These are phyloP conservation scores for Candida sakaeoensis DNA, from an alignment of 805 yeast genomes.

Conservation along the genomic window DNA sequence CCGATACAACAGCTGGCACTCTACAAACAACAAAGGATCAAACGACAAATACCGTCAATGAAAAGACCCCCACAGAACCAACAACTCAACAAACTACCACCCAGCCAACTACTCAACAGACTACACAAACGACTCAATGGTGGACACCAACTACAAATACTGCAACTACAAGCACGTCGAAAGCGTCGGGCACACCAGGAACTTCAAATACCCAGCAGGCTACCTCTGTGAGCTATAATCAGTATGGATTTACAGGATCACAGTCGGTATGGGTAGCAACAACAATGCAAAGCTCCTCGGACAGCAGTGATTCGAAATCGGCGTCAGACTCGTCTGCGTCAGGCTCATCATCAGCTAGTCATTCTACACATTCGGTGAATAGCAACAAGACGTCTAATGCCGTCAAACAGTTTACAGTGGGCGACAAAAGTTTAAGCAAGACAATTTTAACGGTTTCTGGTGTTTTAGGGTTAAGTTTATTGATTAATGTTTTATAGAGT, in stretches of 20 bases:
- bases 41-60: not conserved
- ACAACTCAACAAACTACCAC: not conserved
- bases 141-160: constrained; percentile 11
- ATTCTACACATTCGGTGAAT: constrained; percentile 14
- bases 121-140: constrained; percentile 10
- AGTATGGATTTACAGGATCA: constrained; percentile 41
- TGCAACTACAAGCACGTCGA: constrained; percentile 4
- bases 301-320: not conserved
- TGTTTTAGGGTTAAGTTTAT: constrained; percentile 14
- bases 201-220: constrained; percentile 5
- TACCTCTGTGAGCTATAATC: constrained; percentile 22
- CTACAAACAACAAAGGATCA: not conserved
- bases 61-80: too few species aligned
- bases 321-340: not conserved
- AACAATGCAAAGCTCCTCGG: not conserved
- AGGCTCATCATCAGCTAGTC: constrained; percentile 9
- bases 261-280: constrained; percentile 32
- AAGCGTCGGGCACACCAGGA: too few species aligned
- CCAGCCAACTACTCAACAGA: not conserved
- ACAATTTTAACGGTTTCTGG: constrained; percentile 14
- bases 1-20: constrained; percentile 7
- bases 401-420: constrained; percentile 7
- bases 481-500: constrained; percentile 13
- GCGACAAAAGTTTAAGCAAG: constrained; percentile 13
- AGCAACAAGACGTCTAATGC: constrained; percentile 20